Base-by-base conservation (phyloP, 2,329 filamentous ascomycete genomes). In the Aspergillus udagawae region DNA sequence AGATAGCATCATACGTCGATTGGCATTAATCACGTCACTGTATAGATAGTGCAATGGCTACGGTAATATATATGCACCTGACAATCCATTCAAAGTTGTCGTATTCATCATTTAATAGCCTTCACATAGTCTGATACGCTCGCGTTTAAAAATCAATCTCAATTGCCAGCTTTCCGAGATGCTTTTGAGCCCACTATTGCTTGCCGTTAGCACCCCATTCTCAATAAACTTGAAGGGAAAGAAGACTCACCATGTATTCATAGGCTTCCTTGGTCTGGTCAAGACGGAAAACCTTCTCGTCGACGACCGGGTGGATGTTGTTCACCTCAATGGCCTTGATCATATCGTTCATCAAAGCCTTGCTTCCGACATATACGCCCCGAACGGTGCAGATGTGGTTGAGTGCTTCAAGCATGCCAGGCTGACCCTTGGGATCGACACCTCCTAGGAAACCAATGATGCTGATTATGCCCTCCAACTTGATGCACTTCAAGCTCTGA, bases 381-480 rank as follows among this genome's bases (percentile, higher is more conserved):
- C 84, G 75, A 4, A 85, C 80, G 1, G 80, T 86, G 71, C 80
- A 83, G 51, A 81, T 72, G 53, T 78, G 71, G 60, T 60, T 72
- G 59, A 86, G 65, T 25, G 75, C 73, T 41, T 85, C 82, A 47
- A 86, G 67, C 61, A 83, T 78, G 2, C 73, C 75, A 0, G 83
- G 82, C 67, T 82, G 77, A 29, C 77, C 70, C 67, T 80, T 72
- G 3, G 66, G 75, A 47, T 74, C 65, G 21, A 57, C 70, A 14
- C 80, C 82, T 17, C 79, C 81, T n/a, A 85, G 67, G 71, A 85
- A 84, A 1, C 83, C 83, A 55, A 85, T 84, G 56, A 85, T 78
- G 57, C 70, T 77, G 61, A 83, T 82, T 14, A 83, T 72, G 35
- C 83, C 83, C 61, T 85, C 83, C 29, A 79, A 77, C 53, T 75